These are phyloP conservation scores for Eragrostis tef DNA, from an alignment of 202 grass and related monocot genomes.

Conservation along the genomic window DNA sequence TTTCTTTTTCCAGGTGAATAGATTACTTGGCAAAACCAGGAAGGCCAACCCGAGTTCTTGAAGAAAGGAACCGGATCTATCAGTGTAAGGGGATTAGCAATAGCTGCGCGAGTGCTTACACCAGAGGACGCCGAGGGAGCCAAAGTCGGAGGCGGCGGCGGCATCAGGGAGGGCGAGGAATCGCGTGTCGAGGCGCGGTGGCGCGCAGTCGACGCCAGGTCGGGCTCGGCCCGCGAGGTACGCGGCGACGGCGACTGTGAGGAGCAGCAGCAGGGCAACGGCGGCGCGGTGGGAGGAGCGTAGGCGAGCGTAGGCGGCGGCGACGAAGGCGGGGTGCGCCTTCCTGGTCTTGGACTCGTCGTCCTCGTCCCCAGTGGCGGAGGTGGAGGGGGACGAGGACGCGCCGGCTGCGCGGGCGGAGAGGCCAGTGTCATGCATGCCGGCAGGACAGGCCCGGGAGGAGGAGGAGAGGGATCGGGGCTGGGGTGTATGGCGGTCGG, in stretches of 20 bases:
- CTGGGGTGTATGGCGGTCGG: background rate
- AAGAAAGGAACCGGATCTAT: slow-evolving; percentile 25
- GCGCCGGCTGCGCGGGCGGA: slow-evolving; percentile 55
- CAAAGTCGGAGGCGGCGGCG: slow-evolving; percentile 81
- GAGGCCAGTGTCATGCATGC: slow-evolving; percentile 53
- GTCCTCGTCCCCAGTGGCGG: slow-evolving; percentile 33
- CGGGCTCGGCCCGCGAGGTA: slow-evolving; percentile 55
- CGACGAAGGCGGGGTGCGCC: slow-evolving; percentile 54
- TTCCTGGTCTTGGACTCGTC: slow-evolving; percentile 76
- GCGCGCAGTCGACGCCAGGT: slow-evolving; percentile 41
- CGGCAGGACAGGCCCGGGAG: background rate
- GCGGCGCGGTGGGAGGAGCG: slow-evolving; percentile 45
- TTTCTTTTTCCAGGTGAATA: background rate
- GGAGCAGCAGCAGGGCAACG: slow-evolving; percentile 49
- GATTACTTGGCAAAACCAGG: background rate
- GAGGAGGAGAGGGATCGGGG: background rate
- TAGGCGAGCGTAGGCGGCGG: slow-evolving; percentile 50
- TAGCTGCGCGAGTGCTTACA: slow-evolving; percentile 59
- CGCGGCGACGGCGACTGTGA: slow-evolving; percentile 50
- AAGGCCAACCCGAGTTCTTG: background rate
- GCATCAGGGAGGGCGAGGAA: slow-evolving; percentile 52
- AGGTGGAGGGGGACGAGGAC: background rate
- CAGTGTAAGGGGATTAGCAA: background rate
- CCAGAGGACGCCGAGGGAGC: slow-evolving; percentile 87
- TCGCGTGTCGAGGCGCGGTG: slow-evolving; percentile 53